A percentile compares a stretch with the other conserved stretches of the same genome.
Evolutionary conservation across 805 yeast genomes (phyloP).

Genomic region (Zygosaccharomyces lentus): DNA sequence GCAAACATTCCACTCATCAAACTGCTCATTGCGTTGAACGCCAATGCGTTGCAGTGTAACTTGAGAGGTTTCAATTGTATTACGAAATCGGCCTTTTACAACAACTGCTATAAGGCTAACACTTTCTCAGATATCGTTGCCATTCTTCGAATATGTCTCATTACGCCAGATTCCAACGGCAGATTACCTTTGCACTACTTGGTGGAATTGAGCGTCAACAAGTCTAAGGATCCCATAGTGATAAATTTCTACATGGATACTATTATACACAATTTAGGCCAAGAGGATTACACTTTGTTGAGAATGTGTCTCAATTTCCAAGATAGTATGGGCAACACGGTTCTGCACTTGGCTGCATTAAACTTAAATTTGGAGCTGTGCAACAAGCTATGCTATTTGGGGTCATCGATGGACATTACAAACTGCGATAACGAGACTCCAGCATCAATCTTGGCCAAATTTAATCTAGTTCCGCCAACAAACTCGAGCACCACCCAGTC

Average conservation of each 20-base stretch:
- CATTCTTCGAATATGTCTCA: constrained; percentile 59
- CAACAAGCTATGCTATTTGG: constrained; percentile 31
- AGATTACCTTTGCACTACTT: constrained; percentile 72
- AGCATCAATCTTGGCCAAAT: constrained; percentile 27
- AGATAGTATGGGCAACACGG: constrained; percentile 81
- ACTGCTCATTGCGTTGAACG: constrained; percentile 51
- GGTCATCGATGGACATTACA: constrained; percentile 30
- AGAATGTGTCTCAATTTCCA: constrained; percentile 65
- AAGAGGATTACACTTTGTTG: constrained; percentile 42
- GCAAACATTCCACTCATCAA: constrained; percentile 60
- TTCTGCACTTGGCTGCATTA: constrained; percentile 66
- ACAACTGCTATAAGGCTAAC: constrained; percentile 62
- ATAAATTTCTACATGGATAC: constrained; percentile 53
- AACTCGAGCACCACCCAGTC: constrained; percentile 5
- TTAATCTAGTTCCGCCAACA: constrained; percentile 27
- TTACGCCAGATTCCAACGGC: constrained; percentile 67
- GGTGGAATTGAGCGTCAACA: constrained; percentile 48
- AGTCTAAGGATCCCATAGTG: constrained; percentile 45
- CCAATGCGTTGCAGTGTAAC: constrained; percentile 52
- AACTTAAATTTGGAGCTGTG: constrained; percentile 33
- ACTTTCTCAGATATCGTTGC: constrained; percentile 57
- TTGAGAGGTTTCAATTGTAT: constrained; percentile 63
- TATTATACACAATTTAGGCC: constrained; percentile 42
- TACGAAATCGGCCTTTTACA: constrained; percentile 64
- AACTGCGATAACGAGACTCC: constrained; percentile 33